phyloP scores from a whole-genome alignment of 2,329 filamentous ascomycete species.

The Sporothrix dimorphospora region DNA sequence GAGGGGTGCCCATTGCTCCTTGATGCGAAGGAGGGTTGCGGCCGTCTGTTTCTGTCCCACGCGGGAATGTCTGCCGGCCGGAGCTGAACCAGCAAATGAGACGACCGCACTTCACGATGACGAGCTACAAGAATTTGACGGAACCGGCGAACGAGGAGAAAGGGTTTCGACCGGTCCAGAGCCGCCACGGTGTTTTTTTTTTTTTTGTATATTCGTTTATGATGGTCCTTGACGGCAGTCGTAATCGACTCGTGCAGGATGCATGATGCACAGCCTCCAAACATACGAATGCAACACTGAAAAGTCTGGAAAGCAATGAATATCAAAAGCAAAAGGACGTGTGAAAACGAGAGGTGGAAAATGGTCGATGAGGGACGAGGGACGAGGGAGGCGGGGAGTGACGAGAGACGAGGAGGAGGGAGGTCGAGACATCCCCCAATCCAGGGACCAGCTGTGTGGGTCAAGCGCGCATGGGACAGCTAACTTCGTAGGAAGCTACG shows the following conservation, averaged over 20 bases:
- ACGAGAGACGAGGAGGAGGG: not conserved
- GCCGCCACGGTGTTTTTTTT: not conserved
- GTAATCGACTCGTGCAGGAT: not conserved
- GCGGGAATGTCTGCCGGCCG: not conserved
- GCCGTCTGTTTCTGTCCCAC: not conserved
- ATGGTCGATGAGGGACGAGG: not conserved
- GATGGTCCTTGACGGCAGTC: not conserved
- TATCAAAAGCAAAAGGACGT: not conserved
- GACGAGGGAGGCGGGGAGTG: too few relatives aligned
- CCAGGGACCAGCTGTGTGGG: conserved; percentile 11
- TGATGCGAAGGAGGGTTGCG: not conserved
- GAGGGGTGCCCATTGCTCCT: conserved; percentile 7
- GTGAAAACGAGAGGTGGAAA: not conserved
- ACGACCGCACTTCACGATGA: not conserved
- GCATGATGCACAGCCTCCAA: too few relatives aligned
- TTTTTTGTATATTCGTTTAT: not conserved
- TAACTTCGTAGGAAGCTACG: not conserved
- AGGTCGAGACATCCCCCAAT: not conserved
- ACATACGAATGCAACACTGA: not conserved
- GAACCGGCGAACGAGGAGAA: not conserved
- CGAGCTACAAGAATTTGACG: not conserved
- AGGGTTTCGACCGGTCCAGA: not conserved
- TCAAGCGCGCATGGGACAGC: not conserved
- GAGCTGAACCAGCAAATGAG: not conserved
- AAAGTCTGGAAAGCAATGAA: not conserved